Percentiles rank a stretch among this genome's conserved stretches.
phyloP scores from a whole-genome alignment of 2,329 filamentous ascomycete species.

The Pseudogymnoascus sp. region DNA sequence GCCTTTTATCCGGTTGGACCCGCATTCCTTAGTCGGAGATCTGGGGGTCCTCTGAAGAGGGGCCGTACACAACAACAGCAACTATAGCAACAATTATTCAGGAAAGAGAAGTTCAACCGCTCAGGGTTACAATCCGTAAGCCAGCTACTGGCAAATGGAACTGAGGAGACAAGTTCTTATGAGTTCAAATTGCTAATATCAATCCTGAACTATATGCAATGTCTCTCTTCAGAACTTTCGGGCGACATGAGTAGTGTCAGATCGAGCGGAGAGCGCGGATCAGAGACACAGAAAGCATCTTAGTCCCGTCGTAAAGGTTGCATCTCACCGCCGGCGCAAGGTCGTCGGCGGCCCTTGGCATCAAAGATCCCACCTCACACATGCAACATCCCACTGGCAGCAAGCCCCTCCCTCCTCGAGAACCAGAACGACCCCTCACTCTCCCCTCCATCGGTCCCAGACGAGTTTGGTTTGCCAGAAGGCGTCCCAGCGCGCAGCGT shows the following conservation, averaged over 20 bases:
- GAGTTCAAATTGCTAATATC: not conserved
- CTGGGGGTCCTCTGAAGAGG: not conserved
- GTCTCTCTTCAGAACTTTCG: not conserved
- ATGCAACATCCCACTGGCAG: not conserved
- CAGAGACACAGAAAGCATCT: not conserved
- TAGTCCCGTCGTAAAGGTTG: conserved; percentile 1
- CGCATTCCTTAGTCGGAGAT: conserved; percentile 3
- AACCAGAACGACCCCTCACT: conserved; percentile 1
- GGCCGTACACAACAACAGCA: not conserved
- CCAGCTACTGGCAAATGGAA: not conserved
- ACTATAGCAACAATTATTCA: too few relatives aligned
- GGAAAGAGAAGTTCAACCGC: not conserved
- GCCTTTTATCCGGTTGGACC: conserved; percentile 1
- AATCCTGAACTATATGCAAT: not conserved
- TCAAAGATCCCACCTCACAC: not conserved
- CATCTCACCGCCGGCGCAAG: conserved; percentile 1
- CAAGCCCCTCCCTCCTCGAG: not conserved
- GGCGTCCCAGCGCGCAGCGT: not conserved
- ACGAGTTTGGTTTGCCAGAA: not conserved
- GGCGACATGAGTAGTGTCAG: not conserved
- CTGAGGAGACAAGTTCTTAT: not conserved
- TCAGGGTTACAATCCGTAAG: not conserved
- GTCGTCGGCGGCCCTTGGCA: not conserved
- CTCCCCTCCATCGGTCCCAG: not conserved
- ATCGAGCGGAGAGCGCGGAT: not conserved